Base-by-base conservation (phyloP, 1,284 basidiomycete species). In the Thecaphora frezii region DNA sequence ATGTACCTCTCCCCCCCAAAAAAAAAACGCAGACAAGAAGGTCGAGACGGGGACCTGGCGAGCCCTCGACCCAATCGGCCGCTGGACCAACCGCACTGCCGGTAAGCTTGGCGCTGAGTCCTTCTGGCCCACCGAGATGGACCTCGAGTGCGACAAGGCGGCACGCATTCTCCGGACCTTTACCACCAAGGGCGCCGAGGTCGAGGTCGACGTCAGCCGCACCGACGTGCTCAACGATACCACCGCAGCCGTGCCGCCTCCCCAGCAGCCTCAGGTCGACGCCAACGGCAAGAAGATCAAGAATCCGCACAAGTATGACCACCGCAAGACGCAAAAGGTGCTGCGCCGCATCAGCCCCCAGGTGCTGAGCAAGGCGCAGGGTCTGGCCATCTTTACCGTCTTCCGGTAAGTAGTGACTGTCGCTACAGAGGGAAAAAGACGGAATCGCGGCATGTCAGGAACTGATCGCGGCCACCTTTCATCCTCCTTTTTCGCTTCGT, bases 301-400 rank as follows among this genome's bases (percentile, higher is more conserved):
- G 43, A 57, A 64, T n/a, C 51, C 46, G 3, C 58, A 74, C 55
- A 62, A 72, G 42, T 71, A 75, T 53, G 71, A 71, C 18, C 30
- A 38, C 10, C 53, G 66, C 19, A 79, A 80, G 68, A 75, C 70
- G 19, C 77, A 79, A 44, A 67, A 64, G 39, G 70, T 79, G 7
- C 54, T 77, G 21, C 66, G 70, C 45, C 79, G 70, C 58, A 80
- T 81, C 22, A 74, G 78, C 33, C 55, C 66, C 13, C 63, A 67
- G 46, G 67, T 70, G 19, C 58, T 74, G 5, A 55, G 56, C 25
- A 57, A 57, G 24, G 68, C 66, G 9, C 58, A 66, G 22, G 72
- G 74, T 9, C 47, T 80, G 1, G 78, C 71, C 43, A 72, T 80
- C 45, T 72, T 80, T 19, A 80, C 78, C 19, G 73, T 77, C 16